A percentile compares a stretch with the other conserved stretches of the same genome.
Conservation (phyloP, 192 early-diverging fungal species). For the Irineochytrium annulatum region DNA sequence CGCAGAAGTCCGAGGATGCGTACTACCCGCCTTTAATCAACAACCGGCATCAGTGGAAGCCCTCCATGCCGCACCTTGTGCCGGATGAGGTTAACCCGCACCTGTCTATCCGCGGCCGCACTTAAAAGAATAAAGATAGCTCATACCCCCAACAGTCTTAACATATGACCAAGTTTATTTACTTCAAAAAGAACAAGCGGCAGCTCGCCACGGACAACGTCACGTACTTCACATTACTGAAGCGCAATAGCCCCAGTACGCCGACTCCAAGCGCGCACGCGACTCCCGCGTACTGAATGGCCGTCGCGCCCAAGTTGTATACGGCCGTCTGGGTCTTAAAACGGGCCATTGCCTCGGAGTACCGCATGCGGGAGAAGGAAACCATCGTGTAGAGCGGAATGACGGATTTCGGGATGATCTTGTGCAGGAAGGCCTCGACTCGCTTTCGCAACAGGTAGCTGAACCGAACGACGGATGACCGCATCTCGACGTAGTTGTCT, state of each 20-base stretch:
- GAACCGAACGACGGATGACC: slow-evolving; percentile 69
- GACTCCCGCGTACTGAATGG: neutral
- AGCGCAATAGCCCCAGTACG: neutral
- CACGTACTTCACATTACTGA: neutral
- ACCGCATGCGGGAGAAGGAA: slow-evolving; percentile 83
- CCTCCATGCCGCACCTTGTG: slow-evolving; percentile 31
- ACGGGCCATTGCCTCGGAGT: slow-evolving; percentile 55
- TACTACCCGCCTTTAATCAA: slow-evolving; percentile 35
- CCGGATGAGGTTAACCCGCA: slow-evolving; percentile 41
- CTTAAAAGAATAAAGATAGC: neutral
- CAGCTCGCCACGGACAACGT: neutral
- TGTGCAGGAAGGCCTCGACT: slow-evolving; percentile 74
- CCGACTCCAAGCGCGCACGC: neutral
- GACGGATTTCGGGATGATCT: slow-evolving; percentile 60
- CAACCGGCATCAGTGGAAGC: slow-evolving; percentile 29
- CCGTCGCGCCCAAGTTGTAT: slow-evolving; percentile 11
- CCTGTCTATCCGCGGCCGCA: slow-evolving; percentile 30
- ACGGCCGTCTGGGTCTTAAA: slow-evolving; percentile 28
- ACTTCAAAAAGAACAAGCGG: neutral
- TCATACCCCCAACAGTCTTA: neutral
- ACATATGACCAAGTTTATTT: neutral
- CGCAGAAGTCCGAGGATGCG: neutral
- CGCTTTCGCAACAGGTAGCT: slow-evolving; percentile 73
- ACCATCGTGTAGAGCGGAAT: slow-evolving; percentile 97
- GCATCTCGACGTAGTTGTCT: slow-evolving; percentile 94